These are phyloP conservation scores for Curvularia sp. DNA, from an alignment of 2,329 filamentous ascomycete species.

Conservation along the genomic window DNA sequence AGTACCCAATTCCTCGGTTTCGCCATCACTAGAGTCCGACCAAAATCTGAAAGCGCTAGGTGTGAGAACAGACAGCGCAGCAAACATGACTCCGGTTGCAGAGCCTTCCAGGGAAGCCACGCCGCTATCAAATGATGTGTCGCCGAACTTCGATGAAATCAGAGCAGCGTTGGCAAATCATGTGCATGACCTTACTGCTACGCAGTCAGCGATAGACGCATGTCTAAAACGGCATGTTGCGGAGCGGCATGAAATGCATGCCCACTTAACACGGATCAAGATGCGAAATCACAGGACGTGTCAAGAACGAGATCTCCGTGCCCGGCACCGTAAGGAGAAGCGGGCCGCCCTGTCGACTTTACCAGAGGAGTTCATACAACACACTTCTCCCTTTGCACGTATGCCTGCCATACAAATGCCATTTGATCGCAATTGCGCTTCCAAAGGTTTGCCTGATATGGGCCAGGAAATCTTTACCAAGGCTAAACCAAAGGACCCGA, in stretches of 20 bases:
- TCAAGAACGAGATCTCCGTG: constrained; percentile 27
- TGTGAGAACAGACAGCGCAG: not conserved
- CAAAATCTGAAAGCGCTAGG: not conserved
- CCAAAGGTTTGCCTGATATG: constrained; percentile 12
- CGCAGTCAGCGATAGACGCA: constrained; percentile 18
- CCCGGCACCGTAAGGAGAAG: constrained; percentile 9
- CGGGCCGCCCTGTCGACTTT: not conserved
- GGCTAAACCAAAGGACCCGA: constrained; percentile 16
- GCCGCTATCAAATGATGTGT: not conserved
- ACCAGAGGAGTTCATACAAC: constrained; percentile 25
- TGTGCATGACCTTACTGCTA: constrained; percentile 15
- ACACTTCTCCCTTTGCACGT: constrained; percentile 32
- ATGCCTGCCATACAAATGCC: constrained; percentile 28
- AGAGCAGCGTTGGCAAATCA: constrained; percentile 3
- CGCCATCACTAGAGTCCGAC: not conserved
- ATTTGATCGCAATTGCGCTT: constrained; percentile 7
- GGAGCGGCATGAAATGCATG: constrained; percentile 26
- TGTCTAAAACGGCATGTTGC: constrained; percentile 24
- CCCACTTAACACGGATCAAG: constrained; percentile 20
- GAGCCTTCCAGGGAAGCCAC: not conserved
- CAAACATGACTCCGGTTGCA: not conserved
- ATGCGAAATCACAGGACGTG: constrained; percentile 33
- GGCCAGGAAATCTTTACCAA: constrained; percentile 30
- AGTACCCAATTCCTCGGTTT: not conserved
- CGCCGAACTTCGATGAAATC: not conserved